Percentiles rank a stretch among this genome's conserved stretches.
phyloP scores from a whole-genome alignment of 2,329 filamentous ascomycete species.

The Cladosporium colombiae region DNA sequence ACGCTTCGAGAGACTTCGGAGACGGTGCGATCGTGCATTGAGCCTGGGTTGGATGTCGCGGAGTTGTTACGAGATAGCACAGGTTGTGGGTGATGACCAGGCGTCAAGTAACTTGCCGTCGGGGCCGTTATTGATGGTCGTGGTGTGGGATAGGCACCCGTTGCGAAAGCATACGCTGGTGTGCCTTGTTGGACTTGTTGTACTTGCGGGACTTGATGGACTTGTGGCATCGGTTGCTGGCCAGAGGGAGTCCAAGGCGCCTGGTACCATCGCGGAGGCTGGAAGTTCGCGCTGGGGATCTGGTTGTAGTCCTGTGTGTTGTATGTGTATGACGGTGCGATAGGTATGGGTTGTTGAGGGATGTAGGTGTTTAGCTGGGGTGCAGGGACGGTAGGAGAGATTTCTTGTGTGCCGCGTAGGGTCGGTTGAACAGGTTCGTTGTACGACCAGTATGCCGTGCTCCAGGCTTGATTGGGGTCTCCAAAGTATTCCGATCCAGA shows the following conservation, averaged over 20 bases:
- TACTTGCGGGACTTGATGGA: neutral
- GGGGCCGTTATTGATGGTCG: constrained; percentile 6
- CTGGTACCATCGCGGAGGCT: constrained; percentile 12
- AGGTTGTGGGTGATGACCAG: neutral
- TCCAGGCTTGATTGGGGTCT: constrained; percentile 15
- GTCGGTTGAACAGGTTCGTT: constrained; percentile 4
- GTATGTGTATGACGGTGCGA: neutral
- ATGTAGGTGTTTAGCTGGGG: neutral
- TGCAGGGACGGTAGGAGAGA: neutral
- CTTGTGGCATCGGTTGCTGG: neutral
- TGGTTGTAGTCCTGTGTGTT: neutral
- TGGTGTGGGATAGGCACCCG: neutral
- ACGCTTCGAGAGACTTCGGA: constrained; percentile 34
- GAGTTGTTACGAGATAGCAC: constrained; percentile 4
- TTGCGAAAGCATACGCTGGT: neutral
- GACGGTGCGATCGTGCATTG: neutral
- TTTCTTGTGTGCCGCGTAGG: neutral
- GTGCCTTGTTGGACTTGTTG: neutral
- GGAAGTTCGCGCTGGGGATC: neutral
- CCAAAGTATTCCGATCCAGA: constrained; percentile 10
- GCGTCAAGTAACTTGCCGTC: neutral
- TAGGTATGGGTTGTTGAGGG: constrained; percentile 5
- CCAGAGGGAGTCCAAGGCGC: neutral
- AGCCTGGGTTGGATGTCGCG: neutral
- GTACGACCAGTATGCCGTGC: constrained; percentile 10